Base-by-base conservation (phyloP, 768 basidiomycete genomes). In the Cystobasidium ongulense region DNA sequence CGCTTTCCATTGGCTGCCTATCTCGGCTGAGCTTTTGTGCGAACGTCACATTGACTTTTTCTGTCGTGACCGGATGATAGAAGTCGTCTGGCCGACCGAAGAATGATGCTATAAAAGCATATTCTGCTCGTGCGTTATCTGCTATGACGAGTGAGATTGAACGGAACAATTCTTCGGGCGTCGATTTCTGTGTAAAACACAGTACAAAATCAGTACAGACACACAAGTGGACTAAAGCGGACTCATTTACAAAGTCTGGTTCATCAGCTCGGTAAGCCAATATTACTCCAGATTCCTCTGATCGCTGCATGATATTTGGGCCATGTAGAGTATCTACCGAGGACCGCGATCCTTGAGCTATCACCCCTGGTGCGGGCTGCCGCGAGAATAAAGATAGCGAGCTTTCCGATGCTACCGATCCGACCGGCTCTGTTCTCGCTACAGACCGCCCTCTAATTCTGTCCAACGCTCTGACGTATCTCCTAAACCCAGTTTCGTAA, bases 51-150 rank as follows among this genome's bases (percentile, higher is more conserved):
- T 33, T 53, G 73, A 23, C 33, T 23, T 46, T 15, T 59, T 41
- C 39, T n/a, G 35, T 7, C 15, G 29, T 33, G 23, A 33, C 21
- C 41, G 68, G 50, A 39, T 52, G 52, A 23, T 35, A 52, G 18
- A 77, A 73, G 1, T 75, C 17, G 1, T 76, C 74, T 23, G 78
- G 78, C 10, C 63, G 38, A 5, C 86, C 83, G 82, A 98, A 98
- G 83, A 99, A 98, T 0, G 87, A 83, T 11, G 87, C 86, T 63
- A 96, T 82, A 78, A 98, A 98, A 0, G 88, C 84, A 81, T 93
- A 95, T 82, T 98, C 95, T 33, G 92, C 87, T 0, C 90, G 90
- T 1, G 91, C 89, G 79, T 99, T 98, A 82, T 97, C 93, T 86
- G 95, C 88, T 74, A 98, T 86, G 65, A 96, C 94, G 64, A 98